These are phyloP conservation scores for Hypoxylon subgilvum DNA, from an alignment of 495 filamentous ascomycete genomes.

Conservation along the genomic window DNA sequence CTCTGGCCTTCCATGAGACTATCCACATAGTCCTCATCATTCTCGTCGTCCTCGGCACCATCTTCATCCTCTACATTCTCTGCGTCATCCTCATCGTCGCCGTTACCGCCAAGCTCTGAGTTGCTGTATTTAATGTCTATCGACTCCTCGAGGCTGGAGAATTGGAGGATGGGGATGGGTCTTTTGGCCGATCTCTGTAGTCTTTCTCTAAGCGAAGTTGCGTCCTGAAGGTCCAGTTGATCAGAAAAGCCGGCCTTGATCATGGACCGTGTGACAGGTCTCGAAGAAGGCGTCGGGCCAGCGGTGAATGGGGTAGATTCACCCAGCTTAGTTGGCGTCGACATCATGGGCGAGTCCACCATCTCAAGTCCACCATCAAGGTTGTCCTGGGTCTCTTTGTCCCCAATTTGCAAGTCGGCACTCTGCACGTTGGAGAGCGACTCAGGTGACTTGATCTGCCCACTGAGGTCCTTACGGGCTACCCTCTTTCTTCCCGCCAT, in stretches of 20 bases:
- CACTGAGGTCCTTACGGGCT: no score
- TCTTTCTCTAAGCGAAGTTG: slow-evolving; percentile 5
- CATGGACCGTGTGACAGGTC: slow-evolving; percentile 31
- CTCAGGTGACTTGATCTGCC: no score
- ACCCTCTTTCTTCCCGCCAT: no score
- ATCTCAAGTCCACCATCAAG: no score
- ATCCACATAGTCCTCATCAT: background rate
- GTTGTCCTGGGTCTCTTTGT: no score
- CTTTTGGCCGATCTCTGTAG: slow-evolving; percentile 19
- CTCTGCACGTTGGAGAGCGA: no score
- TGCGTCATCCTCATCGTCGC: background rate
- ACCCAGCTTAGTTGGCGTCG: slow-evolving; percentile 8
- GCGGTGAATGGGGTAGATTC: background rate
- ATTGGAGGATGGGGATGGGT: background rate
- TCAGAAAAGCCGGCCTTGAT: background rate
- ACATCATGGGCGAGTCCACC: slow-evolving; percentile 13
- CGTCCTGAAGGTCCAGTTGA: background rate
- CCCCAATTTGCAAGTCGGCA: background rate
- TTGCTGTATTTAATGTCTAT: slow-evolving; percentile 3
- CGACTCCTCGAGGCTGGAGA: slow-evolving; percentile 21
- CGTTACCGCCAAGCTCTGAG: background rate
- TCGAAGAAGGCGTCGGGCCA: background rate
- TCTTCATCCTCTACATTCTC: background rate
- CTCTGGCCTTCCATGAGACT: background rate
- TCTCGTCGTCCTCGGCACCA: background rate